phyloP scores from a whole-genome alignment of 1,284 basidiomycete species.

The Trichosporon asahii region DNA sequence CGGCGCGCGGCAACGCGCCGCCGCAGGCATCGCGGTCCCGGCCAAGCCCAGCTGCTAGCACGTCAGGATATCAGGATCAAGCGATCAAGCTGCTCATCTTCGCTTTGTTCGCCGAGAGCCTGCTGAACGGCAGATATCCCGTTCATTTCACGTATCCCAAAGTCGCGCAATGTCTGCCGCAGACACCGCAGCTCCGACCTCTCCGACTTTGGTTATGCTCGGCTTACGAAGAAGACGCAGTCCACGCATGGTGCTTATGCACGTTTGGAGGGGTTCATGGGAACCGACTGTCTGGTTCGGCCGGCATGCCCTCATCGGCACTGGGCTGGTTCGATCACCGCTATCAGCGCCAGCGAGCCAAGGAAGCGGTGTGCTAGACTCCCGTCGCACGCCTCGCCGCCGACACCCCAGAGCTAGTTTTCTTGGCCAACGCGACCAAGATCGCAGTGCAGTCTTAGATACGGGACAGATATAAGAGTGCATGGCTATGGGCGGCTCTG shows the following conservation, averaged over 20 bases:
- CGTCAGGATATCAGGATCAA: background rate
- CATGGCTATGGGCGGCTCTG: background rate
- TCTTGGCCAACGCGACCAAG: background rate
- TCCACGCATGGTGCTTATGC: conserved; percentile 14
- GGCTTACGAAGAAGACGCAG: conserved; percentile 2
- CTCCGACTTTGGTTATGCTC: background rate
- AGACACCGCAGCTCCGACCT: background rate
- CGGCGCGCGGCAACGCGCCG: background rate
- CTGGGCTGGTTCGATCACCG: background rate
- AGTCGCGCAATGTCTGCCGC: background rate
- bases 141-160: background rate
- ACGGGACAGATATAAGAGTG: background rate
- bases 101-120: background rate
- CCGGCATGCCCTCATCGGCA: background rate
- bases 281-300: background rate
- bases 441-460: background rate
- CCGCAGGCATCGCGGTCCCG: conserved; percentile 22
- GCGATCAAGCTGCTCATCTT: background rate
- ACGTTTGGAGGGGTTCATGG: background rate
- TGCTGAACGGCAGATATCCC: conserved; percentile 1
- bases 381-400: background rate
- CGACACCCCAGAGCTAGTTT: background rate
- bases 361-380: background rate
- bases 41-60: conserved; percentile 28
- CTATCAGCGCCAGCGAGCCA: background rate